These are phyloP conservation scores for Luvunga scandens DNA, from an alignment of 345 rosid species.

Conservation along the genomic window DNA sequence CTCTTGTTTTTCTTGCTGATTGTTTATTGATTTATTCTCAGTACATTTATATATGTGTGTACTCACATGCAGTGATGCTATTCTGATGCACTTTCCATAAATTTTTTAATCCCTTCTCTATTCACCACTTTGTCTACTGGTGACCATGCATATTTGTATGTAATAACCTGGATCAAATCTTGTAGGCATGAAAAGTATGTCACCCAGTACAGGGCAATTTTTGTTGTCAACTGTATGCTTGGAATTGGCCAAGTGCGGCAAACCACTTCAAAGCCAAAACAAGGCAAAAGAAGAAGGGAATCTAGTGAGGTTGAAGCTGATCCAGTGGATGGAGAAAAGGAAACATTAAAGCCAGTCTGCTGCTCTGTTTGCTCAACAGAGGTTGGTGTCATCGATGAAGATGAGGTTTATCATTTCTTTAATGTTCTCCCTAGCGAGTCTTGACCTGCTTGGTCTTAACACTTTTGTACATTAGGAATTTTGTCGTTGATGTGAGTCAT, in stretches of 20 bases:
- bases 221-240: conserved; percentile 62
- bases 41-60: too few species aligned
- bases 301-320: conserved; percentile 24
- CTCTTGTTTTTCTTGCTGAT: neutral
- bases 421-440: conserved; percentile 78
- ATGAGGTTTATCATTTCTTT: conserved; percentile 79
- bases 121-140: neutral
- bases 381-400: conserved; percentile 64
- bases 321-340: conserved; percentile 18
- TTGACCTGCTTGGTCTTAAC: conserved; percentile 15
- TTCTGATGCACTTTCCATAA: neutral
- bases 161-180: conserved; percentile 9
- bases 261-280: conserved; percentile 20
- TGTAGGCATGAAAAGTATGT: conserved; percentile 70
- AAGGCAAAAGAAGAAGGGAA: conserved; percentile 47
- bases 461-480: neutral
- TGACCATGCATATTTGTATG: neutral
- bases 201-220: conserved; percentile 79
- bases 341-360: conserved; percentile 38
- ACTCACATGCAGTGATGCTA: neutral
- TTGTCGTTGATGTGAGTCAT: neutral
- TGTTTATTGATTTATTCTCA: neutral
- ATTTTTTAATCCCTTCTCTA: neutral
- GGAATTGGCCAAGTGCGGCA: conserved; percentile 26
- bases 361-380: conserved; percentile 66